Base-by-base conservation (phyloP, 208 protist genomes). In the Giardia duodenalis region DNA sequence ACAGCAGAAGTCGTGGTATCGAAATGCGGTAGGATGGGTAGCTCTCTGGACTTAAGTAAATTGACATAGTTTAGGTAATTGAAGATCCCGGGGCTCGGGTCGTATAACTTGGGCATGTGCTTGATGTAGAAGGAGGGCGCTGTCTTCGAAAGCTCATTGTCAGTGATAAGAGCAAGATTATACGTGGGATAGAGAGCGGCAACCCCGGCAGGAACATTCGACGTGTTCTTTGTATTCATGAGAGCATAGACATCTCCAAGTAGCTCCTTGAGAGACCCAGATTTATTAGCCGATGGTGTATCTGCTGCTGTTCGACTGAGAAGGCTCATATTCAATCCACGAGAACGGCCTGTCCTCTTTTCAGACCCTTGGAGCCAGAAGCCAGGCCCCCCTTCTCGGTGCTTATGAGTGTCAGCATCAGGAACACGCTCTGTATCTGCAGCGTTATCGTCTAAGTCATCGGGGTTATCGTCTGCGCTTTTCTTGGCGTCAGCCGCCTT, bases 1-100 rank as follows among this genome's bases (percentile, higher is more conserved):
- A 30, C 1, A 19, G 88, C 88, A 30, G 45, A 30, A 2, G 2
- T 2, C 10, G 2, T 45, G 4, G 43, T 47, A 0, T 47, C 44
- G 88, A 47, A 47, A 19, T 47, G 2, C 2, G 88, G 88, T 1
- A 91, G 88, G 47, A 91, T 46, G 2, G 88, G 88, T n/a, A 91
- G 4, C 88, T 91, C 88, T 1, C 88, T 3, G 44, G 2, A 47
- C 44, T 91, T 91, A n/a, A 91, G 88, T 1, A 47, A 2, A 43
- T 46, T 1, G 0, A 91, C 43, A 47, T 91, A 91, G 2, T 47
- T 47, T 45, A 48, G 45, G 4, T 19, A 0, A n/a, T 47, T 91
- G 88, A 91, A 91, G 42, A 89, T 42, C 19, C 42, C 42, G 86
- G 4, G 4, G 19, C 3, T 4, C 39, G 4, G 19, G 86, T n/a